Evolutionary conservation across 805 yeast genomes (phyloP).

Genomic region (Yarrowia sp.): DNA sequence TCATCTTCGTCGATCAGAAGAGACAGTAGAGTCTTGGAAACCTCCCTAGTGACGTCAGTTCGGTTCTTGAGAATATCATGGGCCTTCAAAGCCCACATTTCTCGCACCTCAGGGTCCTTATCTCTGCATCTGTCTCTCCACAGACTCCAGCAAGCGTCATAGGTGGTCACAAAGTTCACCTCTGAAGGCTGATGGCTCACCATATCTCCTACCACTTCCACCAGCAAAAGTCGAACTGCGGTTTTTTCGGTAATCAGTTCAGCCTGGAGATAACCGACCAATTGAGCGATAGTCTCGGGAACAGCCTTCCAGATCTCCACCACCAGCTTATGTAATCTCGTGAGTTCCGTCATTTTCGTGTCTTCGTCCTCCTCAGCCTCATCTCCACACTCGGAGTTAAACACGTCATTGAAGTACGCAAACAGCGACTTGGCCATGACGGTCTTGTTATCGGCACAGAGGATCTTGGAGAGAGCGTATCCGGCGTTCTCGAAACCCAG

Average conservation of each 20-base stretch:
- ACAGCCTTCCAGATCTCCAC: slow-evolving; percentile 71
- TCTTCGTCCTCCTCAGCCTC: slow-evolving; percentile 34
- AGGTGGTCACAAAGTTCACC: slow-evolving; percentile 56
- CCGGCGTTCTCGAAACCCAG: slow-evolving; percentile 49
- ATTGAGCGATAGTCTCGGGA: slow-evolving; percentile 71
- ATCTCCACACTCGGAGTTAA: slow-evolving; percentile 47
- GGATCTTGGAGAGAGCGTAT: slow-evolving; percentile 59
- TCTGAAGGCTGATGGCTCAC: slow-evolving; percentile 50
- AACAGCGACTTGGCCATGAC: slow-evolving; percentile 73
- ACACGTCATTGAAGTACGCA: slow-evolving; percentile 72
- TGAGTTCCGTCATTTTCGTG: slow-evolving; percentile 42
- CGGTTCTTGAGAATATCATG: slow-evolving; percentile 49
- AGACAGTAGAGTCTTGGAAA: slow-evolving; percentile 49
- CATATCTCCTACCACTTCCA: slow-evolving; percentile 69
- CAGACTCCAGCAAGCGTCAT: slow-evolving; percentile 57
- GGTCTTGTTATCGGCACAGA: slow-evolving; percentile 70
- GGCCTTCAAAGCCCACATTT: slow-evolving; percentile 65
- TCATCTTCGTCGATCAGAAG: slow-evolving; percentile 75
- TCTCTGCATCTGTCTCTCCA: slow-evolving; percentile 81
- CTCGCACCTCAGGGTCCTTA: slow-evolving; percentile 59
- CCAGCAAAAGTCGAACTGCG: slow-evolving; percentile 61
- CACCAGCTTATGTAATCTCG: slow-evolving; percentile 60
- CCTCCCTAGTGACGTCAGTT: slow-evolving; percentile 39
- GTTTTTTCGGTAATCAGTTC: slow-evolving; percentile 68
- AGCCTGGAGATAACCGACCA: slow-evolving; percentile 75